Evolutionary conservation across 2,329 filamentous ascomycete genomes (phyloP), one percentile per base, ranked within the genome.

Genomic region (Neocucurbitaria cava): DNA sequence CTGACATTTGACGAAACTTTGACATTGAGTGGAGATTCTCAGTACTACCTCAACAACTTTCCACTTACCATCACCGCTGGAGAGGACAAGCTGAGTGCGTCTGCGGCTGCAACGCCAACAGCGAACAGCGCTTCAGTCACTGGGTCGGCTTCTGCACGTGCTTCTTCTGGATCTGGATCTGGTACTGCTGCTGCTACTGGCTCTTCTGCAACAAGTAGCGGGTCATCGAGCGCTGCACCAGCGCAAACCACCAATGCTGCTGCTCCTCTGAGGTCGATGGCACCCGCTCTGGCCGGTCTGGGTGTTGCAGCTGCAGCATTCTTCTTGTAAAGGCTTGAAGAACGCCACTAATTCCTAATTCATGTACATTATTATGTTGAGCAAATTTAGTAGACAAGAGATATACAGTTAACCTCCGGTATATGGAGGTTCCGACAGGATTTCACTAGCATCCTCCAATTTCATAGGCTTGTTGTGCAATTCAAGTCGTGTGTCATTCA

Each of bases 1-100:
- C 10, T 56, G 26, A 44, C 52, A 4, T 23, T 41, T 13, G 23
- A 52, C 3, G 20, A 54, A 28, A 63, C 61, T 3, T 24, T 59
- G n/a, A 60, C 55, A 0, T 30, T 64, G 18, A 51, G 48, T 9
- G 52, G 52, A 39, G 54, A 58, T 17, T 47, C 55, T 5, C 50
- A 54, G 6, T 51, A 56, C 30, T 61, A 54, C 17, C 26, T 68
- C 26, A 54, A 53, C 11, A 63, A 61, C 10, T 65, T 61, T 45
- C 47, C 59, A 17, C 36, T 72, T 15, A 50, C 70, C 45, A 63
- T 73, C 41, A 74, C 71, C 1, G 68, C 68, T 10, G 68, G 69
- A 15, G 54, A 51, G 6, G 63, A 72, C 26, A 68, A 66, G 44
- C 56, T 73, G 6, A 53, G 54, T 17, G 65, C 66, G 5, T 63